Conservation (phyloP, 371 early-diverging fungal species). For the Chytridiales sp. region DNA sequence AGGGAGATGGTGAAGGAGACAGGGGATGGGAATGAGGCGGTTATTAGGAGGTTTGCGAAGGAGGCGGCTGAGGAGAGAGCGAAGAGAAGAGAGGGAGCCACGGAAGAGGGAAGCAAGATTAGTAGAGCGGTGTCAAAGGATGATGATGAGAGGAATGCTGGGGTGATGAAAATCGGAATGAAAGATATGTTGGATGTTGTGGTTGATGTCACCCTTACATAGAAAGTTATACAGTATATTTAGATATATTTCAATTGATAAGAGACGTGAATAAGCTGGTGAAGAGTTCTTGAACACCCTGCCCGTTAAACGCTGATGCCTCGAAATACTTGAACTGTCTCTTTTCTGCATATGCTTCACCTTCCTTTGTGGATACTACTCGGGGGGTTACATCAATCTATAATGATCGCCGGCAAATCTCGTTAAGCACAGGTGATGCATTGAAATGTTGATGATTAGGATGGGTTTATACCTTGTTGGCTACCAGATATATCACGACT, state of each 20-base stretch:
- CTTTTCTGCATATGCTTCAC: constrained; percentile 29
- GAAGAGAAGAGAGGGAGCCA: too few relatives aligned
- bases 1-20: constrained; percentile 41
- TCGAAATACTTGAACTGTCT: constrained; percentile 48
- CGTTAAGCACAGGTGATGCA: neutral
- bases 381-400: constrained; percentile 27
- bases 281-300: constrained; percentile 46
- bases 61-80: neutral
- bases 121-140: too few relatives aligned
- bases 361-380: constrained; percentile 30
- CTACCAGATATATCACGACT: constrained; percentile 40
- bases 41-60: constrained; percentile 18
- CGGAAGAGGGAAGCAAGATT: too few relatives aligned
- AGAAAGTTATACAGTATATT: too few relatives aligned
- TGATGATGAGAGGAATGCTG: too few relatives aligned
- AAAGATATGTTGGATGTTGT: too few relatives aligned
- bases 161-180: too few relatives aligned
- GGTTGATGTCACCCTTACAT: too few relatives aligned
- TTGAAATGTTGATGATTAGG: too few relatives aligned
- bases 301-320: constrained; percentile 42
- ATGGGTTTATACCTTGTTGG: constrained; percentile 45
- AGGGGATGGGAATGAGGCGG: constrained; percentile 39
- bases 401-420: neutral
- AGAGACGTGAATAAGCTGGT: constrained; percentile 27
- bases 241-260: too few relatives aligned